These are phyloP conservation scores for Metschnikowia chrysomelidarum DNA, from an alignment of 805 yeast species.

Conservation along the genomic window DNA sequence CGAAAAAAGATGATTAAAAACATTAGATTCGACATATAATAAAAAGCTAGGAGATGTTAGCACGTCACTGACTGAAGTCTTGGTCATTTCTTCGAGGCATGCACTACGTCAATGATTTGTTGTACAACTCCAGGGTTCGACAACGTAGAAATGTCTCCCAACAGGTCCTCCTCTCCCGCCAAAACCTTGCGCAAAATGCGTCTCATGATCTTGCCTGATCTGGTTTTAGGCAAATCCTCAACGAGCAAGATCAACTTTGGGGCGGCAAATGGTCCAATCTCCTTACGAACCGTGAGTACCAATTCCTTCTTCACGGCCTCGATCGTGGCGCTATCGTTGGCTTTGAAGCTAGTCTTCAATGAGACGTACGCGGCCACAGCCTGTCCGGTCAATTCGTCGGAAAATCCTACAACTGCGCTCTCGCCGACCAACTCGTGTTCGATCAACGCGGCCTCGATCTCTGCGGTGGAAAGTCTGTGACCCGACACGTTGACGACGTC, in stretches of 20 bases:
- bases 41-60: no score
- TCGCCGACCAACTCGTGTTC: slow-evolving; percentile 83
- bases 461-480: slow-evolving; percentile 97
- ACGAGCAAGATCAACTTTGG: slow-evolving; percentile 85
- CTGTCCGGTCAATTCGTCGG: slow-evolving; percentile 96
- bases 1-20: no score
- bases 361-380: slow-evolving; percentile 95
- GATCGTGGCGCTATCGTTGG: slow-evolving; percentile 44
- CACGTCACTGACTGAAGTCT: no score
- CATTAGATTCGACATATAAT: no score
- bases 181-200: slow-evolving; percentile 92
- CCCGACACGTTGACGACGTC: slow-evolving; percentile 98
- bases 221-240: slow-evolving; percentile 93
- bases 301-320: slow-evolving; percentile 65
- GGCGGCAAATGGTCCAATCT: slow-evolving; percentile 93
- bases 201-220: slow-evolving; percentile 99
- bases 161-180: slow-evolving; percentile 86
- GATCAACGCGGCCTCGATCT: slow-evolving; percentile 88
- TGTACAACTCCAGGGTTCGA: slow-evolving; percentile 84
- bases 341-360: slow-evolving; percentile 48
- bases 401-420: slow-evolving; percentile 94
- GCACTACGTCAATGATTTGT: slow-evolving; percentile 68
- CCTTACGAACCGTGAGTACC: slow-evolving; percentile 84
- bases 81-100: slow-evolving; percentile 27
- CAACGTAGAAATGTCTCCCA: slow-evolving; percentile 90